These are phyloP conservation scores for Candida mattraensis DNA, from an alignment of 805 yeast genomes.

Conservation along the genomic window DNA sequence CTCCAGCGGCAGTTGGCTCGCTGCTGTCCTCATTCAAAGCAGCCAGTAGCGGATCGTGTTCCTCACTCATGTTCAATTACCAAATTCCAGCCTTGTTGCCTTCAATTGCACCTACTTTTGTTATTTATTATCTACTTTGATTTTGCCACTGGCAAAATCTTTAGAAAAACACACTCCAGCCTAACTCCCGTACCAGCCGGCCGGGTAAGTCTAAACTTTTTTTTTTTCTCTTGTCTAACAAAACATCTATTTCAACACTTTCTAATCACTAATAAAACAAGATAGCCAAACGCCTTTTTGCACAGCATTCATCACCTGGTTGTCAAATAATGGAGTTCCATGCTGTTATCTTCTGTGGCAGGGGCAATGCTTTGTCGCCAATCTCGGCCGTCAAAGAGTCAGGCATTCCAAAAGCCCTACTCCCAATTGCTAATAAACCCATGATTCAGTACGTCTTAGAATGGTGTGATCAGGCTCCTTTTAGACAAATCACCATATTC, in stretches of 20 bases:
- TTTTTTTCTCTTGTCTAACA: too few species aligned
- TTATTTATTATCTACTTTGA: too few species aligned
- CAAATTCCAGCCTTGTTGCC: conserved; percentile 3
- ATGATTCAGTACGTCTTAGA: conserved; percentile 84
- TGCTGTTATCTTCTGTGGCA: conserved; percentile 87
- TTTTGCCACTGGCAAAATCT: conserved; percentile 15
- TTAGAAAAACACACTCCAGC: conserved; percentile 8
- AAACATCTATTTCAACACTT: too few species aligned
- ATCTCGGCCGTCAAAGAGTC: conserved; percentile 60
- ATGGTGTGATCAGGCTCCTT: conserved; percentile 90
- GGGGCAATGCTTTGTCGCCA: conserved; percentile 72
- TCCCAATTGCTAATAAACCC: conserved; percentile 89
- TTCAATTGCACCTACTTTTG: neutral
- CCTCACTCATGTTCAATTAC: conserved; percentile 36
- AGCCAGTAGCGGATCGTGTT: conserved; percentile 74
- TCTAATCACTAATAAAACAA: too few species aligned
- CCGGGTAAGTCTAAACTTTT: too few species aligned
- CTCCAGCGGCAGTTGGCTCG: conserved; percentile 8
- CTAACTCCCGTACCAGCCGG: too few species aligned
- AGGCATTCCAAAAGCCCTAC: conserved; percentile 77
- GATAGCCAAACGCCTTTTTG: too few species aligned
- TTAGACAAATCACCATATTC: conserved; percentile 66
- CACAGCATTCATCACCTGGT: too few species aligned
- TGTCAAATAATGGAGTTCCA: conserved; percentile 86
- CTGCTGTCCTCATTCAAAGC: conserved; percentile 49